These are phyloP conservation scores for Fusarium stilboides DNA, from an alignment of 2,329 filamentous ascomycete species.

Conservation along the genomic window DNA sequence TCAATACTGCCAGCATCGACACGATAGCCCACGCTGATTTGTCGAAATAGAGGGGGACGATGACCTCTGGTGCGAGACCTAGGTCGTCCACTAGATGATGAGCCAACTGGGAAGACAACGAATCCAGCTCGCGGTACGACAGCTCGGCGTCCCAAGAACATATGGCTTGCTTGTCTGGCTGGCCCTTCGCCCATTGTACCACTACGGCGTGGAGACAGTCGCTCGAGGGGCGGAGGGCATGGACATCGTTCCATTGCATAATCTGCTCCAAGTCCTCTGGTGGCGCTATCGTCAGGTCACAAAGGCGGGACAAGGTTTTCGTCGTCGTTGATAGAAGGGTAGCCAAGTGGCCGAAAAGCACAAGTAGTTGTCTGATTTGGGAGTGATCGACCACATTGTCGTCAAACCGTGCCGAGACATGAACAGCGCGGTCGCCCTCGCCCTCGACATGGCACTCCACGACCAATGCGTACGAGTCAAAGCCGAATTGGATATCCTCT, in stretches of 20 bases:
- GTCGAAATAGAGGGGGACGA: conserved; percentile 26
- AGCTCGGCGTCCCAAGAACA: conserved; percentile 21
- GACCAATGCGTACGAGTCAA: conserved; percentile 16
- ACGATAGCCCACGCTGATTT: conserved; percentile 42
- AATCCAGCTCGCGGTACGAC: conserved; percentile 16
- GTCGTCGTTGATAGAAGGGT: conserved; percentile 17
- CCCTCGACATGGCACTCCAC: conserved; percentile 13
- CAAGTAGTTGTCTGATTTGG: conserved; percentile 16
- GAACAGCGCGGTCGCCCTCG: conserved; percentile 13
- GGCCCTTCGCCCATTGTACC: conserved; percentile 9
- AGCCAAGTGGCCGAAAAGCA: conserved; percentile 15
- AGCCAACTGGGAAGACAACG: conserved; percentile 16
- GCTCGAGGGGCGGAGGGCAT: conserved; percentile 10
- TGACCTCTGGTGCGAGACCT: conserved; percentile 4
- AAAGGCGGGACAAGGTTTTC: conserved; percentile 11
- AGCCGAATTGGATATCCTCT: conserved; percentile 12
- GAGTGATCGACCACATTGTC: conserved; percentile 10
- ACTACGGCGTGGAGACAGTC: conserved; percentile 18
- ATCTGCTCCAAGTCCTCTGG: conserved; percentile 17
- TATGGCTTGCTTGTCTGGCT: conserved; percentile 16
- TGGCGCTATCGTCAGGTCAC: conserved; percentile 12
- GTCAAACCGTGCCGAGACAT: conserved; percentile 17
- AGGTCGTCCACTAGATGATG: conserved; percentile 11
- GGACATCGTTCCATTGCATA: conserved; percentile 15
- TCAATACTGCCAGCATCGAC: conserved; percentile 29